These are phyloP conservation scores for Mycena chlorophos DNA, from an alignment of 768 basidiomycete genomes.

Conservation along the genomic window DNA sequence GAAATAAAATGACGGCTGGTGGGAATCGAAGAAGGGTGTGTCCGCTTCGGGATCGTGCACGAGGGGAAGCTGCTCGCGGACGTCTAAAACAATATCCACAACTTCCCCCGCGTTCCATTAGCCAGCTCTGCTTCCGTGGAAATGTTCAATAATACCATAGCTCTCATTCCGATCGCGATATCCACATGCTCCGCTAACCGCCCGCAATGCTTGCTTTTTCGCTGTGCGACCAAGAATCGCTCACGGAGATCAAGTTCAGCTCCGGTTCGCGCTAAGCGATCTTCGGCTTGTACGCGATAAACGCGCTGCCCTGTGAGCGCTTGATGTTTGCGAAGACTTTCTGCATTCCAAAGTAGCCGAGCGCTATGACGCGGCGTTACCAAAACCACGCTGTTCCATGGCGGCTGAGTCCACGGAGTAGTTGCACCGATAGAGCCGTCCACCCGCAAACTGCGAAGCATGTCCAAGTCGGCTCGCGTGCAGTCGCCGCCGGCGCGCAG, in stretches of 20 bases:
- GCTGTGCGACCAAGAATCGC: no score
- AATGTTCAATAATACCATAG: not conserved
- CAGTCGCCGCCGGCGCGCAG: not conserved
- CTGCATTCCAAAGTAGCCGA: not conserved
- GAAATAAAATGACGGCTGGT: not conserved
- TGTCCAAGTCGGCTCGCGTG: not conserved
- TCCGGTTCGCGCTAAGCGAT: no score
- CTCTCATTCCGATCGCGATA: not conserved
- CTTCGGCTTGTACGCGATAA: no score
- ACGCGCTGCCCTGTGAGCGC: no score
- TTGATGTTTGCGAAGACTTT: not conserved
- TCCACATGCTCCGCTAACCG: not conserved
- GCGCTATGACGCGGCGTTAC: not conserved
- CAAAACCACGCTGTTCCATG: no score
- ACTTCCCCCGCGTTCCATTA: not conserved
- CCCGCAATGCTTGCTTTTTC: no score
- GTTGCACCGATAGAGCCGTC: not conserved
- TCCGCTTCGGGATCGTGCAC: not conserved
- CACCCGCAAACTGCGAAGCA: not conserved
- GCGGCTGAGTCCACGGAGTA: not conserved
- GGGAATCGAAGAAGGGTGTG: not conserved
- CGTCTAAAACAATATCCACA: not conserved
- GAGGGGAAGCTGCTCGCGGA: not conserved
- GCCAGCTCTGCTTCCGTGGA: not conserved
- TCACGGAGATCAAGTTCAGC: no score